Base-by-base conservation (phyloP, 441 rosid genomes). In the Francoa sonchifolia region DNA sequence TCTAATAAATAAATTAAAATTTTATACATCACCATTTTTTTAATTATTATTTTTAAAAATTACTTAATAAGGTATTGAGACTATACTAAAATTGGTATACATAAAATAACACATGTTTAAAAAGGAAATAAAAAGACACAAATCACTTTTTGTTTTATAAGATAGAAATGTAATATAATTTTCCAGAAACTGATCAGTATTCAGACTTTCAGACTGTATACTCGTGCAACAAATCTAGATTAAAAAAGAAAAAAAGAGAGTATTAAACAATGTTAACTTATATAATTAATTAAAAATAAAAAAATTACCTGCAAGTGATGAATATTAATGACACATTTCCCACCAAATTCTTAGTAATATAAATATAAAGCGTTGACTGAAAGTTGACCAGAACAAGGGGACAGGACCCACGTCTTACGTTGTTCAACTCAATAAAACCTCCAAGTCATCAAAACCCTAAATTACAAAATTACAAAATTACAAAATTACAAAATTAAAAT, bases 351-450 rank as follows among this genome's bases (percentile, higher is more conserved):
- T 59, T 51, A 8, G 6, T 6, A 6, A 10, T 13, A 19, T 51
- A 56, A 43, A 50, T 41, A 47, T 28, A 48, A 42, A 44, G 36
- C 6, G 49, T 73, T 73, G 85, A 77, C 78, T 61, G 67, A 55
- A 39, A 6, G 12, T 67, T 74, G 70, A 35, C 72, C 72, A 45
- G 65, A 54, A 48, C 44, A 59, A 52, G 78, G 78, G 58, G 29
- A 69, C 76, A 74, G 58, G 54, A 55, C 78, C 81, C 85, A 64
- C 74, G 67, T 62, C 76, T 61, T 68, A 64, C 73, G 84, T 73
- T 59, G 52, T 36, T 39, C 30, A 43, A 31, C n/a, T n/a, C n/a
- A n/a, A n/a, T n/a, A n/a, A n/a, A n/a, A n/a, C n/a, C n/a, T n/a
- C n/a, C n/a, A n/a, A n/a, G n/a, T n/a, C n/a, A n/a, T n/a, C n/a